phyloP scores from a whole-genome alignment of 2,329 filamentous ascomycete species.

The Colletotrichum spaethianum region DNA sequence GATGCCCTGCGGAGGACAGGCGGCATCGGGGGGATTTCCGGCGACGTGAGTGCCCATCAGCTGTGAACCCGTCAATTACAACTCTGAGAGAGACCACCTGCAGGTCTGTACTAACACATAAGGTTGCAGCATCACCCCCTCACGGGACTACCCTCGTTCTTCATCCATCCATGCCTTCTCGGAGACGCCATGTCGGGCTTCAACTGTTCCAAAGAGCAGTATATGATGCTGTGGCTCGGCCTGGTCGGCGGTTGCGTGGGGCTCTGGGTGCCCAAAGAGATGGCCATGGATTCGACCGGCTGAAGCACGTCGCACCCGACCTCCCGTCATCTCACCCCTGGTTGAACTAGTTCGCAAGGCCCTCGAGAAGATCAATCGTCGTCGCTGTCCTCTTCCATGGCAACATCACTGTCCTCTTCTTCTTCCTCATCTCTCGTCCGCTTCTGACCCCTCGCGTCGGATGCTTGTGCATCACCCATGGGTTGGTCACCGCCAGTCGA shows the following conservation, averaged over 20 bases:
- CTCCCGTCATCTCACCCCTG: slow-evolving; percentile 23
- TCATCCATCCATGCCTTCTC: slow-evolving; percentile 93
- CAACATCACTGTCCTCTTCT: slow-evolving; percentile 78
- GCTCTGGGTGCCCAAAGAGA: slow-evolving; percentile 80
- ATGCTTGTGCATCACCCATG: slow-evolving; percentile 66
- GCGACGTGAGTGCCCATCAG: slow-evolving; percentile 73
- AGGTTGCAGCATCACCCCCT: slow-evolving; percentile 82
- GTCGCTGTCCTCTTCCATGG: slow-evolving; percentile 80
- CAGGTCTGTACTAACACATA: slow-evolving; percentile 46
- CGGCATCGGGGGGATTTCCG: slow-evolving; percentile 80
- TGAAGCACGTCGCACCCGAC: slow-evolving; percentile 22
- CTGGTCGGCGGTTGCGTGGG: slow-evolving; percentile 85
- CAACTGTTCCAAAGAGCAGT: slow-evolving; percentile 74
- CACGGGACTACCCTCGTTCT: slow-evolving; percentile 84
- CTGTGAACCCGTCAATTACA: slow-evolving; percentile 51
- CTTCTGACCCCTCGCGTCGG: slow-evolving; percentile 76
- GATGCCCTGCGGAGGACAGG: slow-evolving; percentile 72
- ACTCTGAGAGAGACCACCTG: slow-evolving; percentile 44
- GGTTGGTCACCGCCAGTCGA: slow-evolving; percentile 60
- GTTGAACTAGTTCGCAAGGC: slow-evolving; percentile 12
- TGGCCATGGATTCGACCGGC: slow-evolving; percentile 59
- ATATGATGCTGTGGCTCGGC: slow-evolving; percentile 92
- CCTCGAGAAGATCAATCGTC: slow-evolving; percentile 69
- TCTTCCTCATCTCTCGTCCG: slow-evolving; percentile 77
- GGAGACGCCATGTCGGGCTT: slow-evolving; percentile 83